Conservation (phyloP, 768 basidiomycete genomes). For the Postia placenta region DNA sequence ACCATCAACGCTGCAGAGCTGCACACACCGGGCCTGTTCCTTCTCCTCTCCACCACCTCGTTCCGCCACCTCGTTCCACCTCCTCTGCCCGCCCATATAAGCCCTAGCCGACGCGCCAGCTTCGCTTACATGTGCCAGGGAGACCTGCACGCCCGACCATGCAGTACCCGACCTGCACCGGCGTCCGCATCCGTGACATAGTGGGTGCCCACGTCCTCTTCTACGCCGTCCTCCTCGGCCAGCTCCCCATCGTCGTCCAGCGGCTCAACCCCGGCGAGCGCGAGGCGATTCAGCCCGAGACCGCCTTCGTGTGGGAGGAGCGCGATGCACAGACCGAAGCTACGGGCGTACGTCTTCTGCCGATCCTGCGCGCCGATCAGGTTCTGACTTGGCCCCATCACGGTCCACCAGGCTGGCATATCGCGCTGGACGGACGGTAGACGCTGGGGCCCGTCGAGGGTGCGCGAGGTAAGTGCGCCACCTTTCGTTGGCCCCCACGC, state of each 20-base stretch:
- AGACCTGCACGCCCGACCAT: slow-evolving; percentile 1
- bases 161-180: slow-evolving; percentile 63
- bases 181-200: slow-evolving; percentile 56
- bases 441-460: slow-evolving; percentile 74
- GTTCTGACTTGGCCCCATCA: background rate
- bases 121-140: background rate
- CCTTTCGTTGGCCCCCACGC: background rate
- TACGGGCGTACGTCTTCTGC: slow-evolving; percentile 45
- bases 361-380: slow-evolving; percentile 11
- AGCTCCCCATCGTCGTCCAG: slow-evolving; percentile 62
- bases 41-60: background rate
- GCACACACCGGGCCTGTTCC: slow-evolving; percentile 3
- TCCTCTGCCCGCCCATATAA: background rate
- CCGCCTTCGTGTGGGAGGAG: slow-evolving; percentile 83
- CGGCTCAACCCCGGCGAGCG: slow-evolving; percentile 75
- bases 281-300: slow-evolving; percentile 58
- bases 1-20: background rate
- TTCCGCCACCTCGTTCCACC: background rate
- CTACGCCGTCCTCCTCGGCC: slow-evolving; percentile 54
- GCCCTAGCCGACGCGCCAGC: background rate
- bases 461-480: slow-evolving; percentile 52
- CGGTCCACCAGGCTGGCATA: slow-evolving; percentile 52
- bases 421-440: slow-evolving; percentile 74
- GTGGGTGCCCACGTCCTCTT: slow-evolving; percentile 70
- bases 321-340: slow-evolving; percentile 61